phyloP scores from a whole-genome alignment of 1,284 basidiomycete genomes.

The Heterobasidion irregulare region DNA sequence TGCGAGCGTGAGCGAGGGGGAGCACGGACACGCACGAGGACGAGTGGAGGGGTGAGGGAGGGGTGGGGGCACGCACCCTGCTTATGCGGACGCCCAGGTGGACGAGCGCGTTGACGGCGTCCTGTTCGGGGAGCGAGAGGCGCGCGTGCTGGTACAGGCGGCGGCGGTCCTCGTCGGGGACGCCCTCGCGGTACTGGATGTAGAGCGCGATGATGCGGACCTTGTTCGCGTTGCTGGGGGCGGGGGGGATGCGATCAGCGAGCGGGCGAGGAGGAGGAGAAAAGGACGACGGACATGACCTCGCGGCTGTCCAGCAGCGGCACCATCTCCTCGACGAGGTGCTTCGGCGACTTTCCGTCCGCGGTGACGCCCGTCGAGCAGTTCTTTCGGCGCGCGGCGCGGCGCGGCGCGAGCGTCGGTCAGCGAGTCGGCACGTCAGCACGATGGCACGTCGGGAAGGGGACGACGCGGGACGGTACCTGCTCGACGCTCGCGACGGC shows the following conservation, averaged over 20 bases:
- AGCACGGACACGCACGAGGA: too few relatives aligned
- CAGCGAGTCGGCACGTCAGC: too few relatives aligned
- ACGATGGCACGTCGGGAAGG: too few relatives aligned
- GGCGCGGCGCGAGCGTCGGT: too few relatives aligned
- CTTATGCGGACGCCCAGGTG: slow-evolving; percentile 81
- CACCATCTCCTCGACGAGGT: slow-evolving; percentile 97
- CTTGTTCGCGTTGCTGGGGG: slow-evolving; percentile 76
- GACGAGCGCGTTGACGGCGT: slow-evolving; percentile 85
- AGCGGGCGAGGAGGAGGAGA: too few relatives aligned
- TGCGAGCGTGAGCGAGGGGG: background rate
- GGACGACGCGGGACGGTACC: slow-evolving; percentile 31
- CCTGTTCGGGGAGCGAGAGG: slow-evolving; percentile 84
- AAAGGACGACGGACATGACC: slow-evolving; percentile 57
- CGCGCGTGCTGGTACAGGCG: slow-evolving; percentile 96
- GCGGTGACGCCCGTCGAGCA: slow-evolving; percentile 87
- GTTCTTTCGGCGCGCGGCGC: slow-evolving; percentile 45
- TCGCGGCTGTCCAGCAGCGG: slow-evolving; percentile 85
- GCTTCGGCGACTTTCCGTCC: slow-evolving; percentile 88
- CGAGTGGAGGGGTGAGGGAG: too few relatives aligned
- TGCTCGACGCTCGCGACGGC: slow-evolving; percentile 92
- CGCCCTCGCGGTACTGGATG: slow-evolving; percentile 92
- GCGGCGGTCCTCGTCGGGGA: slow-evolving; percentile 94
- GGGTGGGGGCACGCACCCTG: slow-evolving; percentile 45
- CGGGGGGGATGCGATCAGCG: background rate
- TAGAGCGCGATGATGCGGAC: slow-evolving; percentile 96